Evolutionary conservation across 768 basidiomycete genomes (phyloP), one percentile per base, ranked within the genome.

Genomic region (Suillus placidus): DNA sequence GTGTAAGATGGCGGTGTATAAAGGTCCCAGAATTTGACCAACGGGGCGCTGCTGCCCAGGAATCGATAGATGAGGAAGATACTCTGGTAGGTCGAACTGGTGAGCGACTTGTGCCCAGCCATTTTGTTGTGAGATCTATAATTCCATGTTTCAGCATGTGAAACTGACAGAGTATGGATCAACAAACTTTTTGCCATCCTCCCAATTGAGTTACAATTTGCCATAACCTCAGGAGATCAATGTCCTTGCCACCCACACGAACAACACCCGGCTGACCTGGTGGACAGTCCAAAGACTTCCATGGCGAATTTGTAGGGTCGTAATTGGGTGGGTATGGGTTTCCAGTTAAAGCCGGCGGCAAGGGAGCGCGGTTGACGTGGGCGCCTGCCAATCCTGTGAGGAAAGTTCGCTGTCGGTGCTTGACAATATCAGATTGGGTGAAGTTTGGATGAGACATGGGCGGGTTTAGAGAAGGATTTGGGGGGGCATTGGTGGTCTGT

Each of bases 151-250:
- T 60, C 62, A 69, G 65, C 67, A 69, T 65, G 60, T 38, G 61
- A 61, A 52, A 66, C 66, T 66, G 32, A 67, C 69, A 64, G 60
- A 65, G 56, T 32, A 62, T 60, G 55, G 65, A 71, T 51, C 23
- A 62, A 79, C 84, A 71, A 78, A 93, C 93, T 71, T 83, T 85
- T 67, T 78, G 74, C 20, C 81, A 80, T 35, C 92, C 92, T 32
- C 93, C 93, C 42, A 78, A 70, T 68, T 86, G 83, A 64, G 78
- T 78, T 54, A 91, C 88, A 49, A 85, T 67, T 14, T 81, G 81
- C 88, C 89, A 94, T 12, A 94, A 77, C 71, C 83, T 90, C 76
- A 90, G 88, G n/a, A 94, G 75, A 73, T 91, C 89, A 54, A 94
- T 78, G 69, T 93, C 91, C 74, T 84, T 89, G 20, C 90, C 91